Evolutionary conservation across 345 rosid genomes (phyloP), one percentile per base, ranked within the genome.

Genomic region (Citrus australasica): DNA sequence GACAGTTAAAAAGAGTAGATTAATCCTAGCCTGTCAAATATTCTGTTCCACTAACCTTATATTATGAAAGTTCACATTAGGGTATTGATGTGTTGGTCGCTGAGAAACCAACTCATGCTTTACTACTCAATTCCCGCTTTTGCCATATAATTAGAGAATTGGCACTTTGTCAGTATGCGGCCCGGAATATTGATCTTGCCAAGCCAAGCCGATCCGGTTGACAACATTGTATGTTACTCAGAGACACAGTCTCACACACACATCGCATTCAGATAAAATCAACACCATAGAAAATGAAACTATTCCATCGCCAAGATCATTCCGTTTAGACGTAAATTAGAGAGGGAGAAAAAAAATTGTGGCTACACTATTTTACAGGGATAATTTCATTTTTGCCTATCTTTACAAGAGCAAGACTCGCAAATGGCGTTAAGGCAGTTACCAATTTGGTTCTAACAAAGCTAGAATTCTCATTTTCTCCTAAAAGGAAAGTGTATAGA

Each of bases 361-460:
- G n/a, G 21, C 32, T 64, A 67, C 56, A 4, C 33, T 33, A 5
- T 60, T 65, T 76, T 68, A 37, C 79, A 37, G n/a, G 72, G 67
- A 66, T 67, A 35, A 9, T 33, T 21, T 66, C 25, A 14, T 48
- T 14, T 51, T 74, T 27, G 58, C 5, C 58, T 77, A 8, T 77
- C 76, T 69, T 56, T 68, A 37, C 81, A 78, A 17, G 56, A 4
- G 7, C 56, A 51, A 69, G 79, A 58, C 71, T 73, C 79, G 60
- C 62, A 53, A 76, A 46, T 66, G 78, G 71, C 37, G 42, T 69
- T 67, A 51, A 77, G 62, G 69, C 74, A 48, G 70, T 33, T 32
- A 62, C 76, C 11, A 40, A 40, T 40, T 40, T 40, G 46, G 4
- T 80, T 81, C 83, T 84, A 77, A 61, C 73, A 27, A 77, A 71